Conservation (phyloP, 2,329 filamentous ascomycete genomes). For the Dothideomycetidae sp. region DNA sequence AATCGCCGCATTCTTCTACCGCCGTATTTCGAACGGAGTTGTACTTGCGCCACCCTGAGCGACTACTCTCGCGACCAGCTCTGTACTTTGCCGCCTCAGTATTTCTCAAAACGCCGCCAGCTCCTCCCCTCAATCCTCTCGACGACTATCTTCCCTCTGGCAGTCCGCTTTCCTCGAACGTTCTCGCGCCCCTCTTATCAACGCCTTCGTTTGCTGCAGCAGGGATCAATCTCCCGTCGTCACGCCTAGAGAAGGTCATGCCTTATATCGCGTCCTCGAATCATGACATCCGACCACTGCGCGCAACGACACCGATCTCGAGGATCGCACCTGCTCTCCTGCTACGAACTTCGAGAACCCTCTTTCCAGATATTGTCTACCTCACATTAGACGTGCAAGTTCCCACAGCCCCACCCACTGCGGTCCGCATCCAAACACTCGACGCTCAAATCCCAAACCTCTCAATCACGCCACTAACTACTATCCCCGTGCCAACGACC, state of each 20-base stretch:
- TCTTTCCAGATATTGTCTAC: slow-evolving; percentile 7
- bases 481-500: slow-evolving; percentile 1
- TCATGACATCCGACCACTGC: slow-evolving; percentile 1
- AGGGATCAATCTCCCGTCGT: slow-evolving; percentile 2
- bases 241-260: slow-evolving; percentile 2
- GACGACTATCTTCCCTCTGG: slow-evolving; percentile 8
- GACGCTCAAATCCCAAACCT: slow-evolving; percentile 2
- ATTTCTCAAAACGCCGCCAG: background rate
- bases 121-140: background rate
- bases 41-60: slow-evolving; percentile 6
- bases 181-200: slow-evolving; percentile 4
- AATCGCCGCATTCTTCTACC: background rate
- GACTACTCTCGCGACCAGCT: background rate
- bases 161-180: slow-evolving; percentile 2
- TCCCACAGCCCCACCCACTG: background rate
- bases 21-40: slow-evolving; percentile 3
- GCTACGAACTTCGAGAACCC: slow-evolving; percentile 2
- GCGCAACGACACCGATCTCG: background rate
- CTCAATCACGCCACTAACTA: background rate
- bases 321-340: slow-evolving; percentile 4
- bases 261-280: background rate
- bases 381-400: slow-evolving; percentile 5
- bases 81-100: slow-evolving; percentile 7
- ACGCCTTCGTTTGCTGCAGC: slow-evolving; percentile 2
- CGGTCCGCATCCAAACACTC: background rate